phyloP scores from a whole-genome alignment of 179 eudicot genomes.

The Beta corolliflora region DNA sequence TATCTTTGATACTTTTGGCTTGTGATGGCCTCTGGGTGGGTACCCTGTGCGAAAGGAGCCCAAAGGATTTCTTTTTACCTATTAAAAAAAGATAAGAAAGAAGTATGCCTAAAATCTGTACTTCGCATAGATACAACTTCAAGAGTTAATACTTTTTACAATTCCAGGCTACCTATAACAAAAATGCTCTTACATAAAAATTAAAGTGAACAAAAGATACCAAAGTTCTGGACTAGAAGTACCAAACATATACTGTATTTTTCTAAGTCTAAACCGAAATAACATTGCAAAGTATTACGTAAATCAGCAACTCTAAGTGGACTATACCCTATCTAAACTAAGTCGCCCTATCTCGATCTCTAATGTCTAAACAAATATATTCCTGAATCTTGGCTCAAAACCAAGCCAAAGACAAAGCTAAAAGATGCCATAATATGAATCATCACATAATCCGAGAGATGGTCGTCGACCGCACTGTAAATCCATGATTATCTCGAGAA shows the following conservation, averaged over 20 bases:
- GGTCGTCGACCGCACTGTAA: background rate
- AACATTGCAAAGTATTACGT: background rate
- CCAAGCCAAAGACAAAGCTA: background rate
- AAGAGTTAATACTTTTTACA: background rate
- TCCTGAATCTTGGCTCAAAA: background rate
- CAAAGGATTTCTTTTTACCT: too few relatives aligned
- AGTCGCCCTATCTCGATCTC: background rate
- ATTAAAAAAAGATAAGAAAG: too few relatives aligned
- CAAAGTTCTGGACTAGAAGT: background rate
- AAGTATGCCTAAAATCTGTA: too few relatives aligned
- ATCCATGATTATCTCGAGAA: background rate
- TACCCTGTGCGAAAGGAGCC: accelerated
- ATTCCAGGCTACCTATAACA: background rate
- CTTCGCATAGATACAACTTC: background rate
- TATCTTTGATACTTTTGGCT: too few relatives aligned
- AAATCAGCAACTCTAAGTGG: background rate
- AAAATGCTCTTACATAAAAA: background rate
- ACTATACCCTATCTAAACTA: conserved; percentile 29
- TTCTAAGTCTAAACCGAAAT: background rate
- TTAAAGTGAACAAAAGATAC: background rate
- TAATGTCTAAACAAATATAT: background rate
- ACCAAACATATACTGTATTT: background rate
- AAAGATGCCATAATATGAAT: background rate
- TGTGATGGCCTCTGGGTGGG: too few relatives aligned
- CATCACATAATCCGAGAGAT: background rate